These are phyloP conservation scores for Talaromyces funiculosus DNA, from an alignment of 2,329 filamentous ascomycete species.

Conservation along the genomic window DNA sequence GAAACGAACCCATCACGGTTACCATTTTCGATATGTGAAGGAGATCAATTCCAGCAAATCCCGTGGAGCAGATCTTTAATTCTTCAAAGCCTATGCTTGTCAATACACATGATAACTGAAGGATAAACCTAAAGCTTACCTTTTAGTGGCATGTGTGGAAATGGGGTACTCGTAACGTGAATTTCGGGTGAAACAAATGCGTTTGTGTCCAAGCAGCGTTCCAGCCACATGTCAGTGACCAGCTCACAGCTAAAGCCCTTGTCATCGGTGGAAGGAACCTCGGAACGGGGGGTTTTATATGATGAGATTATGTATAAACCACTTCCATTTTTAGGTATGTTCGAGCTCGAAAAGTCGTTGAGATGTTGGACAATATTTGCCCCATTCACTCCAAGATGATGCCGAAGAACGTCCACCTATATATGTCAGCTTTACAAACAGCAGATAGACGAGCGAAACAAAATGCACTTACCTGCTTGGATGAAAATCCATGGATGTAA, in stretches of 20 bases:
- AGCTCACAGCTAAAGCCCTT: slow-evolving; percentile 41
- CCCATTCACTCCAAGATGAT: slow-evolving; percentile 38
- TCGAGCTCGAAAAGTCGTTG: slow-evolving; percentile 30
- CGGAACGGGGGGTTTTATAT: slow-evolving; percentile 28
- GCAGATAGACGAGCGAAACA: background rate
- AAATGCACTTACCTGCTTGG: slow-evolving; percentile 44
- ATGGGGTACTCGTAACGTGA: slow-evolving; percentile 71
- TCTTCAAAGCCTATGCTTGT: slow-evolving; percentile 53
- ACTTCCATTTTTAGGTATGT: slow-evolving; percentile 29
- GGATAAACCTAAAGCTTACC: slow-evolving; percentile 28
- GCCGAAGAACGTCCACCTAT: slow-evolving; percentile 33
- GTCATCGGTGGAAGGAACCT: slow-evolving; percentile 35
- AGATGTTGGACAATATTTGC: slow-evolving; percentile 33
- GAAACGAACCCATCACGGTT: slow-evolving; percentile 57
- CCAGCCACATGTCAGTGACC: slow-evolving; percentile 90
- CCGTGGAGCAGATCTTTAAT: slow-evolving; percentile 73
- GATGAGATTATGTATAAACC: slow-evolving; percentile 37
- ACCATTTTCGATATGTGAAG: slow-evolving; percentile 76
- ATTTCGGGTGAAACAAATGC: slow-evolving; percentile 61
- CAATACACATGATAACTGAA: slow-evolving; percentile 8
- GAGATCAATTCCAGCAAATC: slow-evolving; percentile 77
- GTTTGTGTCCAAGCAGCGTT: slow-evolving; percentile 77
- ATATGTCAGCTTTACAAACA: slow-evolving; percentile 15
- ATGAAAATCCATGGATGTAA: slow-evolving; percentile 55
- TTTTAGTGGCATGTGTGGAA: slow-evolving; percentile 62